Percentiles rank a stretch among this genome's conserved stretches.
phyloP scores from a whole-genome alignment of 768 basidiomycete species.

The Tricholomella constricta region DNA sequence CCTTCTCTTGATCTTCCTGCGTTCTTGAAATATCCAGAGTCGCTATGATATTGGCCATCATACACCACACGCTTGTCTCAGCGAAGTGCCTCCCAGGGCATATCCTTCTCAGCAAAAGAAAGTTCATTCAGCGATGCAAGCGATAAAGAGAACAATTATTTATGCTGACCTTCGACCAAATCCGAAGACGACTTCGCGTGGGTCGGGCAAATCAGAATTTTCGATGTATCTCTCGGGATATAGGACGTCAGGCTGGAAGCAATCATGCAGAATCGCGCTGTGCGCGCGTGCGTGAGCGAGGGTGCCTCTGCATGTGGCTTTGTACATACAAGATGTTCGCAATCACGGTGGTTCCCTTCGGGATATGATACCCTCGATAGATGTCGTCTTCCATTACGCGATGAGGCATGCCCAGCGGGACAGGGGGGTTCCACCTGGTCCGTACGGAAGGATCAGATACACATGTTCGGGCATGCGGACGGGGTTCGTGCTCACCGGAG shows the following conservation, averaged over 20 bases:
- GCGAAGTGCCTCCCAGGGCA: constrained; percentile 61
- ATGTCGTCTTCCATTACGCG: constrained; percentile 52
- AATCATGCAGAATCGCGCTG: constrained; percentile 47
- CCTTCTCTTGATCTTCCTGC: constrained; percentile 43
- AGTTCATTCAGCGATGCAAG: background rate
- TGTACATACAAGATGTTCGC: constrained; percentile 45
- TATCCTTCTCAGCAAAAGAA: constrained; percentile 30
- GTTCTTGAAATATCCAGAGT: constrained; percentile 46
- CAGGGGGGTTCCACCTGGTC: constrained; percentile 48
- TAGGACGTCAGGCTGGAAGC: constrained; percentile 47
- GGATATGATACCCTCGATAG: constrained; percentile 48
- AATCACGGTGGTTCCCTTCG: constrained; percentile 44
- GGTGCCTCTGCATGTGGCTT: background rate
- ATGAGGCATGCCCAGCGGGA: constrained; percentile 54
- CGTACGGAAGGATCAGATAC: constrained; percentile 4
- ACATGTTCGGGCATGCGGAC: background rate
- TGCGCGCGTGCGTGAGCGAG: background rate
- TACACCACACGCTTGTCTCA: constrained; percentile 47
- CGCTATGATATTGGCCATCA: constrained; percentile 45
- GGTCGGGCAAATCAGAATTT: constrained; percentile 41
- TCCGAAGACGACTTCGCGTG: constrained; percentile 53
- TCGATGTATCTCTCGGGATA: constrained; percentile 51
- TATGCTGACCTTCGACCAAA: constrained; percentile 53
- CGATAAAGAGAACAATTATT: background rate
- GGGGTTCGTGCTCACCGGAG: constrained; percentile 36